Conservation (phyloP, 306 rosid genomes). For the Quercus engelmannii region DNA sequence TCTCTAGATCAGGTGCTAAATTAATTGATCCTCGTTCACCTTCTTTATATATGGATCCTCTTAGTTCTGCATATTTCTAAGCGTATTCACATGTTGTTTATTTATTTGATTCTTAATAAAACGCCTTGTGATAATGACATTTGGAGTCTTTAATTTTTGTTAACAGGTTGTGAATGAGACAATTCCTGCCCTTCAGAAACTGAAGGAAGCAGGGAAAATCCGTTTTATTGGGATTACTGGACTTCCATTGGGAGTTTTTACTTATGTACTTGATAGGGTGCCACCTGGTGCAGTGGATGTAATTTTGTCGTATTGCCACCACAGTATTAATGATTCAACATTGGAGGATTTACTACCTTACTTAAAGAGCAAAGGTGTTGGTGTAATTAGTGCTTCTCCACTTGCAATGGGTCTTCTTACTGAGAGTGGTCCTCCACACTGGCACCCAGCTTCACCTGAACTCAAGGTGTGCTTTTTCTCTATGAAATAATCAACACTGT, state of each 20-base stretch:
- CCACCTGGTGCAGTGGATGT: conserved; percentile 80
- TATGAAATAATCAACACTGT: background rate
- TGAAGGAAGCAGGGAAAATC: conserved; percentile 79
- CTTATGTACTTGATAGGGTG: conserved; percentile 81
- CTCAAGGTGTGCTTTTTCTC: conserved; percentile 56
- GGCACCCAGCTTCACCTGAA: conserved; percentile 91
- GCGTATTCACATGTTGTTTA: background rate
- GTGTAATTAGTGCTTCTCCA: conserved; percentile 83
- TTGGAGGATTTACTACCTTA: conserved; percentile 82
- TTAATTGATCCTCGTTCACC: background rate
- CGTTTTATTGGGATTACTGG: conserved; percentile 88
- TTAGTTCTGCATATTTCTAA: background rate
- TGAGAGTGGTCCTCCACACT: conserved; percentile 80
- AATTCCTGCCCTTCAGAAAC: conserved; percentile 73
- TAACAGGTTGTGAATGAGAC: conserved; percentile 79
- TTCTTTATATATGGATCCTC: background rate
- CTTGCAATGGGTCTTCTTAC: conserved; percentile 96
- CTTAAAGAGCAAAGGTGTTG: conserved; percentile 82
- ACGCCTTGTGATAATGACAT: background rate
- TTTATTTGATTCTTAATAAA: background rate
- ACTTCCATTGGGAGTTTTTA: conserved; percentile 71
- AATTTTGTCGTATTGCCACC: conserved; percentile 81
- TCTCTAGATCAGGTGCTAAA: conserved; percentile 67
- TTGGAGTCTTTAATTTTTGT: conserved; percentile 13
- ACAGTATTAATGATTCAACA: conserved; percentile 63